Evolutionary conservation across 2,329 filamentous ascomycete genomes (phyloP).

Genomic region (Onygenales sp.): DNA sequence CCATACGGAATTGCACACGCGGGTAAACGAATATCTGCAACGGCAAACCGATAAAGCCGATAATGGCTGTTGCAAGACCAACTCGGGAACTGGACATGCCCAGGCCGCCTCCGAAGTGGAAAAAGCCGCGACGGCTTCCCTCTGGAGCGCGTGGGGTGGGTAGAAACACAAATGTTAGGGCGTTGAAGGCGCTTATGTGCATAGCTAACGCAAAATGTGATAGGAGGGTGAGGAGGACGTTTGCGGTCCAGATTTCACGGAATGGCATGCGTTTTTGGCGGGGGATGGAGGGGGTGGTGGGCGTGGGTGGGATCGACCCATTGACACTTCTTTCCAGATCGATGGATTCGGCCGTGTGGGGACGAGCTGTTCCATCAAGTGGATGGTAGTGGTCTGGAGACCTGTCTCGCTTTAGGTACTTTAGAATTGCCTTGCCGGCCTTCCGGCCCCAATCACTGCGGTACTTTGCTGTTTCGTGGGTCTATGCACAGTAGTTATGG

Average conservation of each 20-base stretch:
- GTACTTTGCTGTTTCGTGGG: slow-evolving; percentile 29
- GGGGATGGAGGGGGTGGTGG: slow-evolving; percentile 14
- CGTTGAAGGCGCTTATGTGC: slow-evolving; percentile 66
- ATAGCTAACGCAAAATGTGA: slow-evolving; percentile 61
- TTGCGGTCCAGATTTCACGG: slow-evolving; percentile 43
- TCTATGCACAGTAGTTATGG: slow-evolving; percentile 12
- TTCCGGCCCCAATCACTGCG: slow-evolving; percentile 32
- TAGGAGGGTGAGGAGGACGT: slow-evolving; percentile 49
- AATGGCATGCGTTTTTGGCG: slow-evolving; percentile 36
- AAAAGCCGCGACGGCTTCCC: slow-evolving; percentile 31
- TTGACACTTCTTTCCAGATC: slow-evolving; percentile 22
- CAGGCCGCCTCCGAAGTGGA: slow-evolving; percentile 61
- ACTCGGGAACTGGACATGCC: slow-evolving; percentile 63
- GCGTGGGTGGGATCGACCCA: slow-evolving; percentile 18
- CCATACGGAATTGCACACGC: slow-evolving; percentile 53
- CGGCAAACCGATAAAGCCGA: slow-evolving; percentile 65
- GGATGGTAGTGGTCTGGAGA: slow-evolving; percentile 24
- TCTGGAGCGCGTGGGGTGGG: slow-evolving; percentile 55
- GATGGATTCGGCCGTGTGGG: slow-evolving; percentile 21
- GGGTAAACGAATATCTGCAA: slow-evolving; percentile 67
- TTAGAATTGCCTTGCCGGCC: slow-evolving; percentile 26
- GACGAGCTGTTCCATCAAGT: slow-evolving; percentile 17
- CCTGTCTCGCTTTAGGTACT: slow-evolving; percentile 17
- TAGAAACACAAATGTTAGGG: slow-evolving; percentile 67
- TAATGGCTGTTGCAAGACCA: slow-evolving; percentile 67